Conservation (phyloP, 208 protist genomes). For the Trypanosoma conorhini region DNA sequence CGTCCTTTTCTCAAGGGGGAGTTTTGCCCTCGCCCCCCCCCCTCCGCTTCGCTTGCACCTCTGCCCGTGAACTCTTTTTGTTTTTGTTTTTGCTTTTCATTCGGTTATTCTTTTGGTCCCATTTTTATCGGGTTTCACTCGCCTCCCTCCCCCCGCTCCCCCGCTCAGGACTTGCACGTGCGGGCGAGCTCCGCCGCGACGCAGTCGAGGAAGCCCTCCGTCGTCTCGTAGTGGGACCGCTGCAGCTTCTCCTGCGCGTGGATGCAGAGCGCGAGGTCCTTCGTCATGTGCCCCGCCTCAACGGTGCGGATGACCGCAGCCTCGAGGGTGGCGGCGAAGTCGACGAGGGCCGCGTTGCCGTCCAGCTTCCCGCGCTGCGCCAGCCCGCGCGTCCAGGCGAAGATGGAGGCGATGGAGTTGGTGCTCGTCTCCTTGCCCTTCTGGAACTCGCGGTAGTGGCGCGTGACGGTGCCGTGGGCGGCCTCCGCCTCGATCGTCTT, state of each 20-base stretch:
- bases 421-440: constrained; percentile 96
- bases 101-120: no score
- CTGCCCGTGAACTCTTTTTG: no score
- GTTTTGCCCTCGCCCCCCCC: no score
- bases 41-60: no score
- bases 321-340: constrained; percentile 92
- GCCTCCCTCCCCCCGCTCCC: not conserved
- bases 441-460: constrained; percentile 97
- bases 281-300: constrained; percentile 97
- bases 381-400: constrained; percentile 97
- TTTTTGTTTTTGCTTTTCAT: no score
- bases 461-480: constrained; percentile 97
- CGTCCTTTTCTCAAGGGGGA: no score
- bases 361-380: constrained; percentile 96
- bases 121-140: not conserved
- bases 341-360: constrained; percentile 87
- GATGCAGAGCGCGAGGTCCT: constrained; percentile 97
- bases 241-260: constrained; percentile 79
- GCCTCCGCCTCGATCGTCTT: constrained; percentile 98
- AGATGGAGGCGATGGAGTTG: constrained; percentile 98
- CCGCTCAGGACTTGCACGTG: not conserved
- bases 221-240: constrained; percentile 88
- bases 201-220: constrained; percentile 87
- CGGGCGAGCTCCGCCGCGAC: constrained; percentile 52
- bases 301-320: constrained; percentile 90